Percentiles rank a stretch among this genome's conserved stretches.
Conservation (phyloP, 495 filamentous ascomycete genomes). For the Bathelium albidoporum region DNA sequence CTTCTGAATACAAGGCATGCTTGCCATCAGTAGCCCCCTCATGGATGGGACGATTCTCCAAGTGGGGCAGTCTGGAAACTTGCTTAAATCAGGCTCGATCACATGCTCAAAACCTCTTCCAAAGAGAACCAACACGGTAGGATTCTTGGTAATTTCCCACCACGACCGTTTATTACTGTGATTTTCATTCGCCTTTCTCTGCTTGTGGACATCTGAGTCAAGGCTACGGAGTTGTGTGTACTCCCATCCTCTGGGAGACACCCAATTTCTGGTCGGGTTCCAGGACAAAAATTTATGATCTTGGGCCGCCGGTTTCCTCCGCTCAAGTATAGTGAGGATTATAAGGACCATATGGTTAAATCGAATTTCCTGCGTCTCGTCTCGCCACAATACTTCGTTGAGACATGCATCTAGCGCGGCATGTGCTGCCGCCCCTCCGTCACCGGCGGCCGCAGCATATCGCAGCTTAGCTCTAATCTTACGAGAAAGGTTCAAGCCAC, state of each 20-base stretch:
- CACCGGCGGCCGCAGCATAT: background rate
- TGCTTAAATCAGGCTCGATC: background rate
- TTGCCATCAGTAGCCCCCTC: background rate
- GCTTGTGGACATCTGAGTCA: background rate
- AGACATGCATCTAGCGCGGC: background rate
- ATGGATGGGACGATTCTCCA: background rate
- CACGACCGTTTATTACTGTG: background rate
- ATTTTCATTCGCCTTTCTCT: background rate
- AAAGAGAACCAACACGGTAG: background rate
- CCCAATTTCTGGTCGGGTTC: background rate
- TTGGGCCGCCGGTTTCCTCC: background rate
- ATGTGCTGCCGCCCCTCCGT: background rate
- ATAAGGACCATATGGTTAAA: background rate
- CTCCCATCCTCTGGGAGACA: background rate
- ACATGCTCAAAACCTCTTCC: background rate
- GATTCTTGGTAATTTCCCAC: background rate
- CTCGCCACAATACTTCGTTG: background rate
- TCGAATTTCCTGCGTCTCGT: background rate
- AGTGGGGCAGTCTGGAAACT: background rate
- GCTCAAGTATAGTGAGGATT: background rate
- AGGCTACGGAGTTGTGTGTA: background rate
- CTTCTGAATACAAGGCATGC: background rate
- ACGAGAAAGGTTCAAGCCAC: background rate
- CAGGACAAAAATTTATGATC: background rate
- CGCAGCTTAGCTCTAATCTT: background rate